Evolutionary conservation across 768 basidiomycete species (phyloP), one percentile per base, ranked within the genome.

Genomic region (Hygrocybe coccinea): DNA sequence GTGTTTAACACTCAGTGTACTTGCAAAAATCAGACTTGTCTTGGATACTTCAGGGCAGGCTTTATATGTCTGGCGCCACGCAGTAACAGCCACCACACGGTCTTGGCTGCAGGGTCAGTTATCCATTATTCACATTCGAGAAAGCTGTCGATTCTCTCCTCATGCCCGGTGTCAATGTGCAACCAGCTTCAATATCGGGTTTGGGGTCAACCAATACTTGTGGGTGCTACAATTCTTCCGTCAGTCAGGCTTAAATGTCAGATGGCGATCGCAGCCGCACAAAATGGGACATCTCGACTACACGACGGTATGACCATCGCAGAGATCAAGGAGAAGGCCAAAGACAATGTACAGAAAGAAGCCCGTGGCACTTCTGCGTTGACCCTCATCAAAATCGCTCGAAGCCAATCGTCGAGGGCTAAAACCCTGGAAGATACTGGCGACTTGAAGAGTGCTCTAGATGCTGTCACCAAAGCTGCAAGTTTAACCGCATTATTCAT

Each of bases 301-400:
- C 65, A 68, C 34, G 71, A 72, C 59, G 72, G 69, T 39, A 67
- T 77, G 64, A 70, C 74, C 10, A 68, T 75, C 21, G 59, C 67
- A 10, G 75, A 76, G 51, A 77, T 80, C 60, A 79, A 78, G 59
- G 64, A 66, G 48, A 76, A 72, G 62, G 76, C 74, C 10, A 75
- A 70, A 59, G 75, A 77, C 43, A 62, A 71, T 10, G 83, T 83
- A 11, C 71, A 73, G 36, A 79, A 76, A 52, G 75, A 76, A 50
- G 79, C 79, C 46, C 78, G 76, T 59, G 84, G 84, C n/a, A 78
- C 78, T 41, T 82, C 86, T 8, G 73, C 85, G 6, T 64, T 80
- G 25, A 71, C 79, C 8, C 78, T 91, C 61, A 81, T 91, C 68
- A 79, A 74, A 65, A 69, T 76, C 19, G 89, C 89, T 21, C 78